Conservation (phyloP, 2,329 filamentous ascomycete species). For the Sporothrix phasma region DNA sequence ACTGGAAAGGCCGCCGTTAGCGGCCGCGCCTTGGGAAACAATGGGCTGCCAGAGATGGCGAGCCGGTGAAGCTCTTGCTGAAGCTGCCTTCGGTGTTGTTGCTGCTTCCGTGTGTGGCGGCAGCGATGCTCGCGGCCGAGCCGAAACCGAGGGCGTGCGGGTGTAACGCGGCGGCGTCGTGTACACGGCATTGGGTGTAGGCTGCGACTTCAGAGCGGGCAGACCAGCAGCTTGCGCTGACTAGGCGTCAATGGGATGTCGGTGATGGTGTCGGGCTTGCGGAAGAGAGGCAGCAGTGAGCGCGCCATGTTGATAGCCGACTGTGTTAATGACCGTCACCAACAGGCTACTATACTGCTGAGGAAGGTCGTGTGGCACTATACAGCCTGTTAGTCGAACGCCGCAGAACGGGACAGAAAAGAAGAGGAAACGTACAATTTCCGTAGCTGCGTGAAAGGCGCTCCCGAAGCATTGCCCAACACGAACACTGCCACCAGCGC, state of each 20-base stretch:
- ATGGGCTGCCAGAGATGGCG: conserved; percentile 41
- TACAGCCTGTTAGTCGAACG: not conserved
- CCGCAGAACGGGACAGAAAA: not conserved
- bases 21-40: conserved; percentile 57
- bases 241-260: conserved; percentile 88
- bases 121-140: conserved; percentile 45
- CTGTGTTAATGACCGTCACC: conserved; percentile 36
- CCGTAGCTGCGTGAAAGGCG: conserved; percentile 28
- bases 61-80: conserved; percentile 27
- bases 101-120: conserved; percentile 15
- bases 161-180: conserved; percentile 82
- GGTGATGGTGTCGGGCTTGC: conserved; percentile 63
- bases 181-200: conserved; percentile 62
- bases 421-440: conserved; percentile 29
- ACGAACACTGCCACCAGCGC: conserved; percentile 24
- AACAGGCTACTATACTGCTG: conserved; percentile 36
- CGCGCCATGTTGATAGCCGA: conserved; percentile 64
- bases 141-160: conserved; percentile 57
- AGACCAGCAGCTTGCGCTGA: conserved; percentile 76
- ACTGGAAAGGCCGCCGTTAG: conserved; percentile 27
- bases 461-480: conserved; percentile 5
- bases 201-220: conserved; percentile 50
- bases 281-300: conserved; percentile 63
- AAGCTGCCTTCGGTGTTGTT: not conserved
- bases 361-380: conserved; percentile 21